These are phyloP conservation scores for Erigeron canadensis DNA, from an alignment of 129 eudicot genomes.

Conservation along the genomic window DNA sequence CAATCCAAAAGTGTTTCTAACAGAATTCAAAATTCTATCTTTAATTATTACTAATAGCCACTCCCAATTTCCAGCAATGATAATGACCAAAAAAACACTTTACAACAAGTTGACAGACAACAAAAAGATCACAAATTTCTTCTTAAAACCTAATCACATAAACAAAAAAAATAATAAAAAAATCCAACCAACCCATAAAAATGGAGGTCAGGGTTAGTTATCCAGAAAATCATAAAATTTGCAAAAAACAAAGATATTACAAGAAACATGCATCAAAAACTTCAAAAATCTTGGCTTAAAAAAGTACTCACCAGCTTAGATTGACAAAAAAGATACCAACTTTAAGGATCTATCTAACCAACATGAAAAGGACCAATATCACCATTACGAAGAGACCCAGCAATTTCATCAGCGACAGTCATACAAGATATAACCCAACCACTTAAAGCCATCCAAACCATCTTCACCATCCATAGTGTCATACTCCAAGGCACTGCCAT, in stretches of 20 bases:
- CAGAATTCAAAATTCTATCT: too few species aligned
- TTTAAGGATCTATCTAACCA: slow-evolving; percentile 40
- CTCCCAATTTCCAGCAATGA: too few species aligned
- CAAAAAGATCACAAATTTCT: too few species aligned
- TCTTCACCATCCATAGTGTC: slow-evolving; percentile 56
- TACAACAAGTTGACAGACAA: too few species aligned
- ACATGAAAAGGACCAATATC: slow-evolving; percentile 80
- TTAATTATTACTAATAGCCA: too few species aligned
- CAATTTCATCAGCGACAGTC: slow-evolving; percentile 82
- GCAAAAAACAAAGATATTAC: slow-evolving; percentile 17
- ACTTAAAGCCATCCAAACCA: slow-evolving; percentile 60
- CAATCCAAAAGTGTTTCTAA: too few species aligned
- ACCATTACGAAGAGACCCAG: slow-evolving; percentile 63
- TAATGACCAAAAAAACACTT: too few species aligned
- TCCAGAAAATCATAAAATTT: not conserved
- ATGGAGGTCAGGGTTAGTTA: too few species aligned
- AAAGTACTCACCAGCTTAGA: too few species aligned
- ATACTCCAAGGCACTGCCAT: slow-evolving; percentile 76
- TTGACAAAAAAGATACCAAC: not conserved
- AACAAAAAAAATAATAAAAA: too few species aligned
- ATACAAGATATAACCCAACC: slow-evolving; percentile 74
- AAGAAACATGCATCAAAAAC: not conserved
- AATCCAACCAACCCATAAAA: too few species aligned
- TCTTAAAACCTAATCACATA: not conserved
- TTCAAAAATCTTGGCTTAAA: not conserved